phyloP scores from a whole-genome alignment of 345 rosid genomes.

The Citrus mangshanensis region DNA sequence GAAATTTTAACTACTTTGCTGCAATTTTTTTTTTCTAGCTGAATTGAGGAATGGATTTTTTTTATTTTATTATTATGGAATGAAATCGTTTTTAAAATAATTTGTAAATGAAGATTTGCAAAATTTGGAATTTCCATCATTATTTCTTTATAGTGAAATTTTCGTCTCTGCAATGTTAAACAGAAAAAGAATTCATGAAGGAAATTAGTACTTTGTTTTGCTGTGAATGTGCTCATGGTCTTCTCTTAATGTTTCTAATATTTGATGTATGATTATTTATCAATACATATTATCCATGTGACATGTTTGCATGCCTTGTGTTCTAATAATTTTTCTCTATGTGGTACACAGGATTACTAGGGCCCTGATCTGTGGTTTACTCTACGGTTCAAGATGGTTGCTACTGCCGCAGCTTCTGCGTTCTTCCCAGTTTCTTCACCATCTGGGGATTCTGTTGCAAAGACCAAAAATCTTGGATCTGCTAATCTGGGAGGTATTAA shows the following conservation, averaged over 20 bases:
- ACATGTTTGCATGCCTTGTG: not conserved
- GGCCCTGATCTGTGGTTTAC: not conserved
- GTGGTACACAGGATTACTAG: not conserved
- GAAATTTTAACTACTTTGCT: not conserved
- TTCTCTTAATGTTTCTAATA: not conserved
- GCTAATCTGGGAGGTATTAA: constrained; percentile 47
- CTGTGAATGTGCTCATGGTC: not conserved
- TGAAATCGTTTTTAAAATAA: not conserved
- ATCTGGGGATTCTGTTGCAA: constrained; percentile 47
- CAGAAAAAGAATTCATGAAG: not conserved
- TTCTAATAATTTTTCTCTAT: not conserved
- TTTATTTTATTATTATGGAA: not conserved
- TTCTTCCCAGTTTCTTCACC: constrained; percentile 60
- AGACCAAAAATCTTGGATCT: constrained; percentile 47
- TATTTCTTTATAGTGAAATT: not conserved
- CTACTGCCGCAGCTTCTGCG: constrained; percentile 68
- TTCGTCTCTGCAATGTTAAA: not conserved
- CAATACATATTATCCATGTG: not conserved
- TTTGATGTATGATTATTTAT: not conserved
- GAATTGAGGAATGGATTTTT: not conserved
- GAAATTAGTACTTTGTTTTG: not conserved
- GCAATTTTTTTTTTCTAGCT: not conserved
- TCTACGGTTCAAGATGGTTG: constrained; percentile 53
- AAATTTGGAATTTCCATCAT: not conserved
- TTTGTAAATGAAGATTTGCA: not conserved